Percentiles rank a stretch among this genome's conserved stretches.
Evolutionary conservation across 225 moss, liverwort and hornwort genomes (phyloP).

Genomic region (Antitrichia curtipendula): DNA sequence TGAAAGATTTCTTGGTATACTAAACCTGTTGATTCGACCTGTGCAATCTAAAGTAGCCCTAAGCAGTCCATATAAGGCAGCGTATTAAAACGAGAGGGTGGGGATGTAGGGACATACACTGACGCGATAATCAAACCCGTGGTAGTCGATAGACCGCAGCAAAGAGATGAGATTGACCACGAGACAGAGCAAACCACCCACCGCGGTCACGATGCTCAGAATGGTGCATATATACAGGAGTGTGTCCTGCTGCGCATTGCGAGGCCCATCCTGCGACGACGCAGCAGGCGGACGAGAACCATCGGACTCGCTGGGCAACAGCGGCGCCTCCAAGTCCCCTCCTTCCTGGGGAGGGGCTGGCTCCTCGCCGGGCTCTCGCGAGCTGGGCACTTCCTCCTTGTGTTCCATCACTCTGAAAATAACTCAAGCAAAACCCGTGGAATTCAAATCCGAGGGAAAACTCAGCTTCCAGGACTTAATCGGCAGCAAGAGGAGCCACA

Average conservation of each 20-base stretch:
- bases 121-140: conserved; percentile 49
- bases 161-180: conserved; percentile 75
- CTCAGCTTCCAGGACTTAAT: background rate
- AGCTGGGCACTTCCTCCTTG: conserved; percentile 9
- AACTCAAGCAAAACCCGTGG: background rate
- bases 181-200: conserved; percentile 50
- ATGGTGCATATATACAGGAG: conserved; percentile 33
- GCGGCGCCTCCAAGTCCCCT: conserved; percentile 29
- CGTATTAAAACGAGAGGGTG: background rate
- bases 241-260: background rate
- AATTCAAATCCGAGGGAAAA: background rate
- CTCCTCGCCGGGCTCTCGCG: background rate
- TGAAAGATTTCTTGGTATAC: background rate
- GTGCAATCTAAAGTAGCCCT: background rate
- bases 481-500: background rate
- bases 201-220: conserved; percentile 44
- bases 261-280: background rate
- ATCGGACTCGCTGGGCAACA: conserved; percentile 9
- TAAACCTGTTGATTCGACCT: background rate
- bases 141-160: conserved; percentile 61
- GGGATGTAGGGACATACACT: conserved; percentile 29
- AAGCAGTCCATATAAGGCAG: background rate
- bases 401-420: conserved; percentile 1
- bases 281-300: background rate
- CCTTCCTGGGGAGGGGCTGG: background rate